Percentiles rank a stretch among this genome's conserved stretches.
These are phyloP conservation scores for Talaromyces rugulosus DNA, from an alignment of 2,329 filamentous ascomycete species.

Conservation along the genomic window DNA sequence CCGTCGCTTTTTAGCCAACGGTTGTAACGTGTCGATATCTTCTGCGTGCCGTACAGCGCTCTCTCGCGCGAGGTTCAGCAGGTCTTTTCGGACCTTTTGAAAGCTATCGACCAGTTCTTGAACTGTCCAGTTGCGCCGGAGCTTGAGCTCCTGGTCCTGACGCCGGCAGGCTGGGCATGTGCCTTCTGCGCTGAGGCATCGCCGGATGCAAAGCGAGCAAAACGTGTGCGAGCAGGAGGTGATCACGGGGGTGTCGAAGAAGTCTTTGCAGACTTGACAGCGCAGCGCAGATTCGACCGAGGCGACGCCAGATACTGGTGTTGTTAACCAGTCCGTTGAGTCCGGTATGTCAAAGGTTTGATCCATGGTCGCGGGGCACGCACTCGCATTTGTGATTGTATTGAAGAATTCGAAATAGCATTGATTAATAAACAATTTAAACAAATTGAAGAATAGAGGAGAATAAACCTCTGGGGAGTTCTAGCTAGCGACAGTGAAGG, in stretches of 20 bases:
- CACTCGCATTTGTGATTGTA: not conserved
- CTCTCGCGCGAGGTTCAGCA: constrained; percentile 62
- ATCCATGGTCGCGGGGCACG: constrained; percentile 25
- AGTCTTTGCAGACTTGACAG: constrained; percentile 97
- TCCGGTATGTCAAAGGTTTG: constrained; percentile 37
- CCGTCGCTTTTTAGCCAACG: constrained; percentile 32
- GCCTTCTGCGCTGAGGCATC: constrained; percentile 75
- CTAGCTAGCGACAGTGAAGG: not conserved
- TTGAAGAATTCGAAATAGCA: not conserved
- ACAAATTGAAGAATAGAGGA: not conserved
- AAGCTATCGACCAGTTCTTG: constrained; percentile 83
- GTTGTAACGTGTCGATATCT: constrained; percentile 29
- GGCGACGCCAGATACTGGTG: constrained; percentile 40
- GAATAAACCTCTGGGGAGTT: not conserved
- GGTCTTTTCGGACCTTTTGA: constrained; percentile 56
- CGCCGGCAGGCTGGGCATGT: constrained; percentile 83
- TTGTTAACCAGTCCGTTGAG: constrained; percentile 47
- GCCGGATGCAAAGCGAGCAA: constrained; percentile 90
- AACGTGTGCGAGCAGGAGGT: constrained; percentile 95
- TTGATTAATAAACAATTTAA: not conserved
- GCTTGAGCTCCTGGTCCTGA: constrained; percentile 74
- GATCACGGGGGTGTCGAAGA: constrained; percentile 90
- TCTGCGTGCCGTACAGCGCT: constrained; percentile 48
- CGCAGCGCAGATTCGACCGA: constrained; percentile 76
- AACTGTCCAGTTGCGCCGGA: constrained; percentile 79